Evolutionary conservation across 495 filamentous ascomycete species (phyloP), one percentile per base, ranked within the genome.

Genomic region (Aspergillus panamensis): DNA sequence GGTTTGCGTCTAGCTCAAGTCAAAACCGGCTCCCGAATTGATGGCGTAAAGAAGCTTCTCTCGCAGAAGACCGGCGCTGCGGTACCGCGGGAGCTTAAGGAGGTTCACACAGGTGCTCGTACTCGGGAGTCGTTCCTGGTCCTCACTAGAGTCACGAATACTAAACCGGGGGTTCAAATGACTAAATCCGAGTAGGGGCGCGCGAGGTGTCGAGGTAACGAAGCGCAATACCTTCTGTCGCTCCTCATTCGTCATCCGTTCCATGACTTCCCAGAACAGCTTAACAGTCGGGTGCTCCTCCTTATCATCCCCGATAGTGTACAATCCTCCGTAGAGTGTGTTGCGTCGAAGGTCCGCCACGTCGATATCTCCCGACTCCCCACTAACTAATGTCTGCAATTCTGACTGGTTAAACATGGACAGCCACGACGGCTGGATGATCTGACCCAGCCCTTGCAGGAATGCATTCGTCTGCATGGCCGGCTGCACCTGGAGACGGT

Each of bases 351-450:
- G 77, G 66, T 99, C 95, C 25, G 87, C 82, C 42, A 99, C 84
- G 64, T 96, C 86, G 58, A 97, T 93, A 43, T 91, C 85, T 16
- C 86, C 86, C 21, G 80, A 83, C 63, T 93, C 89, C 55, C 94
- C 94, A 59, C 91, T 89, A 13, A 98, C 86, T 8, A 98, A 83
- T 0, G 90, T 94, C 69, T 98, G 94, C 19, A 98, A 79, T 64
- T 98, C 94, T 8, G 82, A 79, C 63, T 97, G 94, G 69, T 98
- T 98, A 78, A 99, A 99, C 94, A 99, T 99, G 61, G 84, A 89
- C 3, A 99, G 79, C 94, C 94, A 99, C 3, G 82, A 80, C 0
- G 93, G 93, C 56, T 91, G 86, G 59, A 99, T 95, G 63, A 99
- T 95, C 53, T 87, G 78, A 13, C 88, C 82, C 5, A 98, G 81